Evolutionary conservation across 768 basidiomycete genomes (phyloP).

Genomic region (Macrolepiota albuminosa): DNA sequence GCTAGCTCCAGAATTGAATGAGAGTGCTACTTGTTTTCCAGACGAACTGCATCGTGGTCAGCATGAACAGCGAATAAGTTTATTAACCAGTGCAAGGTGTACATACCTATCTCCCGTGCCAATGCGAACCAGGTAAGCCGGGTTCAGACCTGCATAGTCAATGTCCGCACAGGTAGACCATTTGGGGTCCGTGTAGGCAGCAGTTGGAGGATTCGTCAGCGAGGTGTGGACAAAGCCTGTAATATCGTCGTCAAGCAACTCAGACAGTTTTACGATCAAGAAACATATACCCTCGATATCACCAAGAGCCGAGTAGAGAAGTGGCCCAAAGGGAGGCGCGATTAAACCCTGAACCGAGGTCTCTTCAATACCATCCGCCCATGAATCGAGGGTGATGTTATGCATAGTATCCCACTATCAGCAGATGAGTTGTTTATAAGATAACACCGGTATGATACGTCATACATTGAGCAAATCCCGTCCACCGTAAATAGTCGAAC

Average conservation of each 20-base stretch:
- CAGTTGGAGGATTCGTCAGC: constrained; percentile 35
- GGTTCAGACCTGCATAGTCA: constrained; percentile 50
- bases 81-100: not conserved
- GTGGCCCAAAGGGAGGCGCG: constrained; percentile 56
- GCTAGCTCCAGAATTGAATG: constrained; percentile 46
- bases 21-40: constrained; percentile 54
- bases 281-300: constrained; percentile 43
- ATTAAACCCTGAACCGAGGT: constrained; percentile 53
- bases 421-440: not conserved
- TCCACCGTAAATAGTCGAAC: constrained; percentile 58
- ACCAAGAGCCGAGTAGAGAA: constrained; percentile 50
- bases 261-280: not conserved
- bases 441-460: not conserved
- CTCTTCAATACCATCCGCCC: constrained; percentile 66
- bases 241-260: not conserved
- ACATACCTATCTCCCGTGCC: constrained; percentile 46
- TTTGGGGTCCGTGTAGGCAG: constrained; percentile 38
- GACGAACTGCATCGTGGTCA: constrained; percentile 24
- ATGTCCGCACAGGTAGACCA: constrained; percentile 45
- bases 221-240: constrained; percentile 45
- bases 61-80: not conserved
- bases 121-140: constrained; percentile 46
- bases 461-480: constrained; percentile 42
- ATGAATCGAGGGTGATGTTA: constrained; percentile 53
- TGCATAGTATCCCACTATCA: constrained; percentile 53